Conservation (phyloP, 768 basidiomycete species). For the Hortiboletus flavorubellus region DNA sequence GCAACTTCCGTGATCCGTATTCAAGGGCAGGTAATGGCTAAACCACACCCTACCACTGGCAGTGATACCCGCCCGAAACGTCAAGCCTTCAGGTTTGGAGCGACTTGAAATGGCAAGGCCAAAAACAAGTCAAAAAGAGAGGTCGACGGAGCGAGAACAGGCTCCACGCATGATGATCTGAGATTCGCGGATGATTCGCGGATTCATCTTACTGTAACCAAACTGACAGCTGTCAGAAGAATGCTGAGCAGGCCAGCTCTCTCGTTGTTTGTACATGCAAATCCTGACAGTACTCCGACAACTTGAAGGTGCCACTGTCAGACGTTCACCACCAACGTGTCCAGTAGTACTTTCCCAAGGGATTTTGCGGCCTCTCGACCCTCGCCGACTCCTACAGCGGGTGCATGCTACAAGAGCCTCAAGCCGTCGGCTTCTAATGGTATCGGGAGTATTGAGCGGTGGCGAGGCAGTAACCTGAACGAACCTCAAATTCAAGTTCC, state of each 20-base stretch:
- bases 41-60: too few species aligned
- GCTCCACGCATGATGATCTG: background rate
- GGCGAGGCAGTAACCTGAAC: background rate
- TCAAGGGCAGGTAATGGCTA: too few species aligned
- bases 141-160: background rate
- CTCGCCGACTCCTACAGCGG: background rate
- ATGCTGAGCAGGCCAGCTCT: background rate
- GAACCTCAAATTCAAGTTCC: background rate
- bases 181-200: background rate
- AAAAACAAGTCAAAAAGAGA: background rate
- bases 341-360: background rate
- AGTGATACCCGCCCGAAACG: too few species aligned
- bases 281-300: background rate
- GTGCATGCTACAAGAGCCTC: background rate
- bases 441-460: too few species aligned
- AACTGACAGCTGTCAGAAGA: background rate
- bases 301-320: background rate
- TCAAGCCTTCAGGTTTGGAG: too few species aligned
- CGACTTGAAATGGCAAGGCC: too few species aligned
- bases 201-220: background rate
- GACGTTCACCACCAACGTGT: background rate
- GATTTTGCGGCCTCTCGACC: background rate
- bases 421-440: background rate
- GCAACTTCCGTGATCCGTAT: too few species aligned
- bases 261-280: constrained; percentile 1